Base-by-base conservation (phyloP, 2,329 filamentous ascomycete genomes). In the Arthroderma sp. region DNA sequence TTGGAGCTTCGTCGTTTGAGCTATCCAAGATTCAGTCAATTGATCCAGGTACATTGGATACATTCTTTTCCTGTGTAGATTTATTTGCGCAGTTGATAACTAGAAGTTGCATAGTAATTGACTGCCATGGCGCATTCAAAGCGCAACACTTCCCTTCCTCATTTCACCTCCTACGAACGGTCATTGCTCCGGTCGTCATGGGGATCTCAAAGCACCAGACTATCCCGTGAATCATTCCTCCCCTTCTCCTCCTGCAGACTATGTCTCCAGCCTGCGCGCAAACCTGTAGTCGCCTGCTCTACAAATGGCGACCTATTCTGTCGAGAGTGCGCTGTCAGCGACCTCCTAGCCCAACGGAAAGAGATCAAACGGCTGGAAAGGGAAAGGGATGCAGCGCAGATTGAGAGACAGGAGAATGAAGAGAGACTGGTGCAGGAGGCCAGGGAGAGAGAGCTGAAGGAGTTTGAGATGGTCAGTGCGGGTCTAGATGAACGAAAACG, bases 141-240 rank as follows among this genome's bases (percentile, higher is more conserved):
- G 69, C 79, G 86, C 55, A 94, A 95, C 67, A 94, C 87, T 38
- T 89, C 85, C 38, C 80, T 89, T 38, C 81, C 87, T 36, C 87
- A 95, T 65, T 96, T 96, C 71, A 96, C 91, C 31, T 81, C 86
- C 27, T 80, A 95, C 67, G 91, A 96, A 68, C 81, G 91, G 53
- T 75, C 77, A 42, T 76, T 89, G 41, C 82, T 94, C 48, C 85
- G 87, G 57, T 75, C 77, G 11, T 78, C 80, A 53, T 96, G 91
- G 87, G 79, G 81, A 53, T 78, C 81, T 6, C 84, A 81, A 52
- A 79, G 82, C 42, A 86, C 87, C n/a, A 83, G 86, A 43, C 78
- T 96, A 31, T 80, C 77, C 22, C 83, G 89, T 57, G 91, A 96
- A 60, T 91, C 85, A 45, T 96, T 94, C 63, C 78, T 96, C 7